Conservation (phyloP, 192 early-diverging fungal genomes). For the Backusella psychrophila region DNA sequence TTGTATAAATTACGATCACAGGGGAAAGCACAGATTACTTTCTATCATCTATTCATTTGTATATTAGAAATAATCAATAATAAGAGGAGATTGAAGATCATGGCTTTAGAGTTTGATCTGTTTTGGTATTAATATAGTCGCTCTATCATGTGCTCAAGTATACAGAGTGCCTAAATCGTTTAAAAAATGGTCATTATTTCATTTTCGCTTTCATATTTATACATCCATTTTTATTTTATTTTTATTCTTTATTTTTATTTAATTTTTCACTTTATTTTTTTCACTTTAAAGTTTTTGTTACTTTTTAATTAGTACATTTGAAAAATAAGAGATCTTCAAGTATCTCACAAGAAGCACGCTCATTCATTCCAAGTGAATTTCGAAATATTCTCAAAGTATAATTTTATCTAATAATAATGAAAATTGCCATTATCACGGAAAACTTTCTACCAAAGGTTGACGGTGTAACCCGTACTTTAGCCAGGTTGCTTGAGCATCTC, state of each 20-base stretch:
- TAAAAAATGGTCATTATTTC: constrained; percentile 2
- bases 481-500: constrained; percentile 29
- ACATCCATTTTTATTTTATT: not conserved
- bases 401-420: constrained; percentile 13
- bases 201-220: not conserved
- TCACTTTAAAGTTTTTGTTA: not conserved
- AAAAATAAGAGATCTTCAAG: not conserved
- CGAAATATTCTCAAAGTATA: not conserved
- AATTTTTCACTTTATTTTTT: not conserved
- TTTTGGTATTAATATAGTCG: not conserved
- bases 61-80: not conserved
- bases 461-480: constrained; percentile 34
- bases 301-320: not conserved
- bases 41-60: not conserved
- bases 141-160: not conserved
- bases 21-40: not conserved
- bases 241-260: not conserved
- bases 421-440: constrained; percentile 36
- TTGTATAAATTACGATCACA: not conserved
- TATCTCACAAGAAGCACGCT: not conserved
- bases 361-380: not conserved
- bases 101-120: not conserved
- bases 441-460: constrained; percentile 39
- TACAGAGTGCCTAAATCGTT: not conserved
- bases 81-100: not conserved